A percentile compares a stretch with the other conserved stretches of the same genome.
Conservation (phyloP, 108 stramenopile species). For the Pseudonitzschia multiseries region DNA sequence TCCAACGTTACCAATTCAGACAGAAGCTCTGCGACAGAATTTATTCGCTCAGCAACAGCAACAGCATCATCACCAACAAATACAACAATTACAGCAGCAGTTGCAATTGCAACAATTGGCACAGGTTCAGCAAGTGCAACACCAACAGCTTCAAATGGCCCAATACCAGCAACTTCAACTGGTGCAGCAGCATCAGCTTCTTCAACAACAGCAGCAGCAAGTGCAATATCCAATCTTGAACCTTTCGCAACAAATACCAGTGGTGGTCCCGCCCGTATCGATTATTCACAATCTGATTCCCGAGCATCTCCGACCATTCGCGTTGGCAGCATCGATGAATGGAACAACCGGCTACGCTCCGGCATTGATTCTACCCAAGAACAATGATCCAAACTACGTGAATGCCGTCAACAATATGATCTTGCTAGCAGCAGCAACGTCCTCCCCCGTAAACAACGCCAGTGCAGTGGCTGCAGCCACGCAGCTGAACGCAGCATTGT, state of each 20-base stretch:
- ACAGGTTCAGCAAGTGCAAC: neutral
- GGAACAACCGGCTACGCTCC: constrained; percentile 39
- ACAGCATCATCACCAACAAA: constrained; percentile 10
- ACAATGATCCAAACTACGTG: neutral
- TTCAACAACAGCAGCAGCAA: neutral
- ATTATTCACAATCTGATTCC: constrained; percentile 49
- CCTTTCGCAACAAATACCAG: constrained; percentile 12
- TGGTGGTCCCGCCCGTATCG: neutral
- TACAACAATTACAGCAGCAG: neutral
- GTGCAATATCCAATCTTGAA: constrained; percentile 6
- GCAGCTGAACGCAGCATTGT: neutral
- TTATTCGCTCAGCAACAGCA: constrained; percentile 18
- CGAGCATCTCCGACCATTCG: constrained; percentile 34
- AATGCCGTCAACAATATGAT: neutral
- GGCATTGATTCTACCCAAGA: constrained; percentile 27
- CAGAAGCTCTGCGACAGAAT: neutral
- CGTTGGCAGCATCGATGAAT: constrained; percentile 35
- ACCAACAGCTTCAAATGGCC: too few relatives aligned
- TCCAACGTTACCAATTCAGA: neutral
- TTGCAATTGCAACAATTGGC: neutral
- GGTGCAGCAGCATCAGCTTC: constrained; percentile 6
- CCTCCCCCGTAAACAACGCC: neutral
- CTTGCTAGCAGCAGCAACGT: constrained; percentile 3
- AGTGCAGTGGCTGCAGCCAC: neutral
- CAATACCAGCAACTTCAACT: too few relatives aligned